These are phyloP conservation scores for Margaritispora aquatica DNA, from an alignment of 495 filamentous ascomycete species.

Conservation along the genomic window DNA sequence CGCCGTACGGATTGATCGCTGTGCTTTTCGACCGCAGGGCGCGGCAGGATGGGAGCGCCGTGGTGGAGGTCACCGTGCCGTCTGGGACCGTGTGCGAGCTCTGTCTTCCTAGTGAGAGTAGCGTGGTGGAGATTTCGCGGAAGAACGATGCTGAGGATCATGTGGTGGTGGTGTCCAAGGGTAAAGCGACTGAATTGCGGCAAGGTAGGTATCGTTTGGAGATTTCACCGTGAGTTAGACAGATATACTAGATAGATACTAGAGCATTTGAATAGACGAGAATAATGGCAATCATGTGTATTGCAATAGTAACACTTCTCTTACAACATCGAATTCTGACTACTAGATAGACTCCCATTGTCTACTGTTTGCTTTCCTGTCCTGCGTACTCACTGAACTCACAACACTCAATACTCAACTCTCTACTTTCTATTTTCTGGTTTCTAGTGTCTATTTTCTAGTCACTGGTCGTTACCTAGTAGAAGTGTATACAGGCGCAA, in stretches of 20 bases:
- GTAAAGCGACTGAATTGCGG: background rate
- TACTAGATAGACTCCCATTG: background rate
- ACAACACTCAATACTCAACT: too few species aligned
- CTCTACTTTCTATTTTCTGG: too few species aligned
- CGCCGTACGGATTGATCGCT: background rate
- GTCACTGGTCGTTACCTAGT: too few species aligned
- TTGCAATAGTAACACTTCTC: background rate
- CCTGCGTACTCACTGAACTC: too few species aligned
- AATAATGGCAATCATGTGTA: background rate
- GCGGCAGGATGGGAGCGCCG: background rate
- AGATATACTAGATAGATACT: too few species aligned
- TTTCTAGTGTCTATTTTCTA: too few species aligned
- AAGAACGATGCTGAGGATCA: background rate
- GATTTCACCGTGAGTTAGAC: background rate
- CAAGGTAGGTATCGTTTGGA: background rate
- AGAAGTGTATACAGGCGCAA: background rate
- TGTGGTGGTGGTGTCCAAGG: background rate
- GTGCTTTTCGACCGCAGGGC: background rate
- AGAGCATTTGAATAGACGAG: background rate
- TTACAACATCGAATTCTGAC: background rate
- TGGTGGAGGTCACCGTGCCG: background rate
- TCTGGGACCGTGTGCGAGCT: background rate
- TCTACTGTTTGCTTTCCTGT: too few species aligned
- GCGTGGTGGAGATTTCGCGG: background rate
- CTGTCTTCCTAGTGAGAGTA: background rate